Percentiles rank a stretch among this genome's conserved stretches.
These are phyloP conservation scores for Pseudocercospora musae DNA, from an alignment of 2,329 filamentous ascomycete species.

Conservation along the genomic window DNA sequence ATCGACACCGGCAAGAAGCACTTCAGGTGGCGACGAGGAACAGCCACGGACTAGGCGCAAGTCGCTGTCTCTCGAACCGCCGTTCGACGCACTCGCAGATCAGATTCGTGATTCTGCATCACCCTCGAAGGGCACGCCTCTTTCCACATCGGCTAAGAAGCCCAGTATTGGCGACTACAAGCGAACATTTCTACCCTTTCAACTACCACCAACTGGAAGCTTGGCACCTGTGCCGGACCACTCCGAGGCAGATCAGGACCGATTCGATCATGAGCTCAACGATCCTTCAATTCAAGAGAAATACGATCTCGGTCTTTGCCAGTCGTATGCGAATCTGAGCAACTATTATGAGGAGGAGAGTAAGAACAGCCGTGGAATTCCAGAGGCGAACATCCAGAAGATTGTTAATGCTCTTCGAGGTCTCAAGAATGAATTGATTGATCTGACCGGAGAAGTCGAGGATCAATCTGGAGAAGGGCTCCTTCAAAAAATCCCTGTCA, in stretches of 20 bases:
- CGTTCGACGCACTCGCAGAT: slow-evolving; percentile 28
- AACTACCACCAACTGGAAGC: slow-evolving; percentile 68
- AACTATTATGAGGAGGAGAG: slow-evolving; percentile 20
- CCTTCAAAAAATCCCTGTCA: slow-evolving; percentile 54
- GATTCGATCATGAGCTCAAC: slow-evolving; percentile 32
- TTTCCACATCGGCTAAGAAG: slow-evolving; percentile 23
- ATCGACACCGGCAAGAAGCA: slow-evolving; percentile 31
- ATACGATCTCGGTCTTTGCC: slow-evolving; percentile 30
- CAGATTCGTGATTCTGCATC: slow-evolving; percentile 26
- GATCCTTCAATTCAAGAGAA: slow-evolving; percentile 31
- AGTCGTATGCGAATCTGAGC: slow-evolving; percentile 19
- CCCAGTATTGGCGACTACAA: slow-evolving; percentile 44
- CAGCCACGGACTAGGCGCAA: slow-evolving; percentile 34
- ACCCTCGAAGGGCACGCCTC: slow-evolving; percentile 25
- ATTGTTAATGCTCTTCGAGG: slow-evolving; percentile 46
- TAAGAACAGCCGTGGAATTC: slow-evolving; percentile 20
- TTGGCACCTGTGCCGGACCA: slow-evolving; percentile 53
- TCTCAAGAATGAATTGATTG: slow-evolving; percentile 40
- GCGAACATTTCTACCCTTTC: slow-evolving; percentile 76
- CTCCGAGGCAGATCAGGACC: slow-evolving; percentile 27
- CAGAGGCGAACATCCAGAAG: slow-evolving; percentile 20
- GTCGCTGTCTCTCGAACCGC: slow-evolving; percentile 35
- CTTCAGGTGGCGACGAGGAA: slow-evolving; percentile 12
- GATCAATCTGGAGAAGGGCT: slow-evolving; percentile 21
- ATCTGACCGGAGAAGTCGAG: slow-evolving; percentile 39